Evolutionary conservation across 768 basidiomycete species (phyloP).

Genomic region (Kwoniella pini): DNA sequence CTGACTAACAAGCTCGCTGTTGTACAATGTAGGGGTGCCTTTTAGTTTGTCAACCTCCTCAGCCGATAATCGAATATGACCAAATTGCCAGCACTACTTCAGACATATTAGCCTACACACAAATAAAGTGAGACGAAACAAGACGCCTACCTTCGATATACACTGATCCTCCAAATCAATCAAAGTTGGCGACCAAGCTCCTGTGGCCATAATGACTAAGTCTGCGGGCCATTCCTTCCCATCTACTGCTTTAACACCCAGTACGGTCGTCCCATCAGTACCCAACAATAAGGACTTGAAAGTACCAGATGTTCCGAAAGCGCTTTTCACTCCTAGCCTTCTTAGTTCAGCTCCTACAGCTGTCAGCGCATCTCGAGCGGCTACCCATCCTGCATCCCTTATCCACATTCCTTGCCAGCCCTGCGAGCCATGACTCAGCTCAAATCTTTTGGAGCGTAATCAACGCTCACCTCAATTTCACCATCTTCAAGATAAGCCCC

Average conservation of each 20-base stretch:
- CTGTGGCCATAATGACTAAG: slow-evolving; percentile 48
- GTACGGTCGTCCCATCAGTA: slow-evolving; percentile 26
- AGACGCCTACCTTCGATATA: slow-evolving; percentile 47
- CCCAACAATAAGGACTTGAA: slow-evolving; percentile 39
- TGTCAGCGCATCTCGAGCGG: slow-evolving; percentile 47
- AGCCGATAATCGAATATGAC: slow-evolving; percentile 47
- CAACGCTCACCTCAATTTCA: slow-evolving; percentile 20
- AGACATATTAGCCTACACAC: too few species aligned
- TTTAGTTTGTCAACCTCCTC: slow-evolving; percentile 42
- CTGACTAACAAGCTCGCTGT: slow-evolving; percentile 43
- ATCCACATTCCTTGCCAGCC: slow-evolving; percentile 48
- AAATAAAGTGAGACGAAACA: too few species aligned
- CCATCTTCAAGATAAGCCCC: slow-evolving; percentile 26
- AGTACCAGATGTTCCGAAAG: slow-evolving; percentile 43
- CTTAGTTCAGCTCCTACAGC: slow-evolving; percentile 40
- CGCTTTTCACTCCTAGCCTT: slow-evolving; percentile 39
- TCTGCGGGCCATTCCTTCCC: slow-evolving; percentile 43
- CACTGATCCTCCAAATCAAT: slow-evolving; percentile 52
- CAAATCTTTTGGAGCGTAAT: neutral
- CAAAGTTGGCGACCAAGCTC: slow-evolving; percentile 51
- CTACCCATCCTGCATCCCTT: slow-evolving; percentile 49
- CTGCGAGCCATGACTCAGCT: slow-evolving; percentile 3
- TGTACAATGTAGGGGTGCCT: slow-evolving; percentile 45
- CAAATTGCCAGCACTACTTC: slow-evolving; percentile 48
- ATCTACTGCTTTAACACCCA: slow-evolving; percentile 45